Evolutionary conservation across 257 asterid genomes (phyloP).

Genomic region (Pogostemon cablin): DNA sequence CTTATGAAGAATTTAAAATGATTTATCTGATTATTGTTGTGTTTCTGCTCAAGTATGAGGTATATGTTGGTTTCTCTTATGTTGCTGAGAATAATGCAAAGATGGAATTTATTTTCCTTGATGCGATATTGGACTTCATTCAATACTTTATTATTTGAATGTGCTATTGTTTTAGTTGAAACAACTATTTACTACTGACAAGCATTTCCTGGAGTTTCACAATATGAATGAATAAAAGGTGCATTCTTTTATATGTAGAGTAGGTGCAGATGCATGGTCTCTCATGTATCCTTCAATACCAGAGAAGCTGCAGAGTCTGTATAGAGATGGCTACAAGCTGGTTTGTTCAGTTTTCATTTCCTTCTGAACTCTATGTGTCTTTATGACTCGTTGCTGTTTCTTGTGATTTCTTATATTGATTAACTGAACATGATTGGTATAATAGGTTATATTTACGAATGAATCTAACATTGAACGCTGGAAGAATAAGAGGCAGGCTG

Average conservation of each 20-base stretch:
- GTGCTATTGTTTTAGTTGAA: neutral
- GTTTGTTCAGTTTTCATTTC: conserved; percentile 48
- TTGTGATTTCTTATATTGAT: neutral
- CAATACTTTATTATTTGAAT: neutral
- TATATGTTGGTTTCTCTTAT: conserved; percentile 13
- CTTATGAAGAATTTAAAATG: conserved; percentile 15
- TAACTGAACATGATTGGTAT: conserved; percentile 30
- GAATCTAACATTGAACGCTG: conserved; percentile 95
- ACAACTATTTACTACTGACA: neutral
- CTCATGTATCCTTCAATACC: conserved; percentile 93
- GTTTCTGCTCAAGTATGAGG: conserved; percentile 11
- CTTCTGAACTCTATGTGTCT: conserved; percentile 11
- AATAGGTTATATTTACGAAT: conserved; percentile 88
- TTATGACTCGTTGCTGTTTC: neutral
- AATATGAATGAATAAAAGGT: conserved; percentile 16
- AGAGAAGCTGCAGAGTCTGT: conserved; percentile 80
- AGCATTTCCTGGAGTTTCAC: conserved; percentile 24
- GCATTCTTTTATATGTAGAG: conserved; percentile 45
- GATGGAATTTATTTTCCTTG: neutral
- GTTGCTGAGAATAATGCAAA: conserved; percentile 11
- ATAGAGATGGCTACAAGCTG: conserved; percentile 87
- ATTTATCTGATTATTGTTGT: conserved; percentile 11
- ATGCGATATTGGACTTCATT: conserved; percentile 17
- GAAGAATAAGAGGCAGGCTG: conserved; percentile 94
- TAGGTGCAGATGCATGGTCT: conserved; percentile 98